Conservation (phyloP, 2,329 filamentous ascomycete species). For the Cordyceps militaris region DNA sequence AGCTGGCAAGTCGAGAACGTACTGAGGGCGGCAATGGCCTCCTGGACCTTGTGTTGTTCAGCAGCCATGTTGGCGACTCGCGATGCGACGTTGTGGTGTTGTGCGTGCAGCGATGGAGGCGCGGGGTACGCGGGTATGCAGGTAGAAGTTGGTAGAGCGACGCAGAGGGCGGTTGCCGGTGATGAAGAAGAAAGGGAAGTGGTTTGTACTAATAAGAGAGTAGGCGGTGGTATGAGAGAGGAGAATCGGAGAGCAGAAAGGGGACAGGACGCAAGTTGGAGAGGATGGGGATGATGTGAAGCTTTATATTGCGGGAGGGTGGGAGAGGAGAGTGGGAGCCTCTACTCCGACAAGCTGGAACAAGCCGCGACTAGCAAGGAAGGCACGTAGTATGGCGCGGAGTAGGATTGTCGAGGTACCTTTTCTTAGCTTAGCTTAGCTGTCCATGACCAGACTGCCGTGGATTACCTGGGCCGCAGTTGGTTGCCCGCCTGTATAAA, state of each 20-base stretch:
- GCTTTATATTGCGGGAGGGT: conserved; percentile 7
- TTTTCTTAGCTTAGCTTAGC: not conserved
- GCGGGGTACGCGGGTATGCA: not conserved
- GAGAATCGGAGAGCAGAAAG: conserved; percentile 15
- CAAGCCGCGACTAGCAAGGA: not conserved
- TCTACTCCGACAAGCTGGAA: not conserved
- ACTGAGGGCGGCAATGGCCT: conserved; percentile 22
- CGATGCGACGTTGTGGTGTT: not conserved
- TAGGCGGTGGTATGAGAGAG: conserved; percentile 2
- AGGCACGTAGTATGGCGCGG: not conserved
- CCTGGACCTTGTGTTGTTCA: conserved; percentile 26
- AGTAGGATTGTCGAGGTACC: not conserved
- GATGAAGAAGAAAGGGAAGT: not conserved
- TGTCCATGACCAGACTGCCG: not conserved
- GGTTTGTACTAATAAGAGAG: not conserved
- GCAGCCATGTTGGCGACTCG: conserved; percentile 36
- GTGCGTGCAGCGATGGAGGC: not conserved
- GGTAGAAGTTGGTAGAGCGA: not conserved
- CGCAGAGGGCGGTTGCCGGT: not conserved
- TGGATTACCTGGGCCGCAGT: not conserved
- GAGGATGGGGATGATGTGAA: conserved; percentile 5
- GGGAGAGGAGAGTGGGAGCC: not conserved
- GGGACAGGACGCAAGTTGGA: conserved; percentile 14
- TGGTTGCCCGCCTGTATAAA: too few relatives aligned
- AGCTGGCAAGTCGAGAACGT: conserved; percentile 14